Conservation (phyloP, 2,329 filamentous ascomycete genomes). For the Aspergillus tamarii region DNA sequence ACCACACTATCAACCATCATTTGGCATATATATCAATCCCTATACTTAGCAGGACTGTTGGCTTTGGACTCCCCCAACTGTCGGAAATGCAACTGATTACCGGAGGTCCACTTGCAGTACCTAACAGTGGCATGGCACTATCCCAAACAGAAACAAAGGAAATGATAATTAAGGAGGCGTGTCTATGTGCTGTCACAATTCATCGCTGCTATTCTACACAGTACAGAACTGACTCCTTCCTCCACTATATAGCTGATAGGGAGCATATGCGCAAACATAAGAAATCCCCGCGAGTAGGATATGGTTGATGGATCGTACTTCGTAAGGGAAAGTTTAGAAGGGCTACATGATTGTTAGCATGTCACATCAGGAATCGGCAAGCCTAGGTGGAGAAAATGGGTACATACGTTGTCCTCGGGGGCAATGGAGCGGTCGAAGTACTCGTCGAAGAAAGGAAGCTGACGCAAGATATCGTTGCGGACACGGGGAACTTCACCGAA, state of each 20-base stretch:
- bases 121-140: not conserved
- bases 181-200: conserved; percentile 43
- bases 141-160: not conserved
- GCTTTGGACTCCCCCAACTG: no score
- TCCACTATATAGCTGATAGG: conserved; percentile 17
- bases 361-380: not conserved
- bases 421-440: conserved; percentile 62
- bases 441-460: conserved; percentile 60
- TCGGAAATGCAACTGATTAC: not conserved
- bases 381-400: not conserved
- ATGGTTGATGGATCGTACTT: conserved; percentile 14
- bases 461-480: conserved; percentile 63
- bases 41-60: not conserved
- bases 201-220: conserved; percentile 44
- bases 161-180: conserved; percentile 13
- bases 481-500: conserved; percentile 67
- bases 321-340: conserved; percentile 36
- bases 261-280: conserved; percentile 20
- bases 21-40: not conserved
- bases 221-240: conserved; percentile 25
- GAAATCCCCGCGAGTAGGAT: conserved; percentile 11
- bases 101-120: not conserved
- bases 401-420: conserved; percentile 64
- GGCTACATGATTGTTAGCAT: conserved; percentile 34
- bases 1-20: no score